A percentile compares a stretch with the other conserved stretches of the same genome.
Evolutionary conservation across 345 rosid genomes (phyloP).

Genomic region (Eucalyptus regnans): DNA sequence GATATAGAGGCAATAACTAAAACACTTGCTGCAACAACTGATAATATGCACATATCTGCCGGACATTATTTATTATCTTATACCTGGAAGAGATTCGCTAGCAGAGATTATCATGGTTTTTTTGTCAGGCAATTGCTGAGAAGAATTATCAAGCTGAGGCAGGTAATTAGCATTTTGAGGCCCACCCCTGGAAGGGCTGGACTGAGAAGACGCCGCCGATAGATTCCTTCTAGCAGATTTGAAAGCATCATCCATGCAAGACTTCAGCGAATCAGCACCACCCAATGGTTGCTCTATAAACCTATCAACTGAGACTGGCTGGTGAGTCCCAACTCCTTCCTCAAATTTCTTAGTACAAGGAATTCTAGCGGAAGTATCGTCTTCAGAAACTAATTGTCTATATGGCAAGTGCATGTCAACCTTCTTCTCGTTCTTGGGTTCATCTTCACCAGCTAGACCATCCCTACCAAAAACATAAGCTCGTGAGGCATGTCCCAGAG

Average conservation of each 20-base stretch:
- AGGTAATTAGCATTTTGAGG: conserved; percentile 5
- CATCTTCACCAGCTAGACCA: background rate
- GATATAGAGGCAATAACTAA: background rate
- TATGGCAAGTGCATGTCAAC: background rate
- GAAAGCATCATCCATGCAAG: conserved; percentile 1
- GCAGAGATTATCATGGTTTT: background rate
- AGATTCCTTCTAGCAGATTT: background rate
- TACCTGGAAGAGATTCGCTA: background rate
- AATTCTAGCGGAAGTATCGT: background rate
- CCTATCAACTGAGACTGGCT: background rate
- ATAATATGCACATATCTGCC: background rate
- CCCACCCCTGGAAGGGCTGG: background rate
- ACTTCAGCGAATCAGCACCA: background rate
- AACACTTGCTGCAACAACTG: background rate
- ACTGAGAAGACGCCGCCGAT: conserved; percentile 1
- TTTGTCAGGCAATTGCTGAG: conserved; percentile 13
- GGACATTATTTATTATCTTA: background rate
- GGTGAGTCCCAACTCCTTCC: background rate
- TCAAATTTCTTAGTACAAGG: background rate
- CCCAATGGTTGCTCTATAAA: background rate
- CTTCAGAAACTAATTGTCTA: conserved; percentile 1
- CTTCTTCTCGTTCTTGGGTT: background rate
- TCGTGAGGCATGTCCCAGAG: background rate
- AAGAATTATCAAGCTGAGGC: conserved; percentile 11
- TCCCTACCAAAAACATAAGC: background rate